These are phyloP conservation scores for Cyclospora cayetanensis DNA, from an alignment of 169 alveolate species.

Conservation along the genomic window DNA sequence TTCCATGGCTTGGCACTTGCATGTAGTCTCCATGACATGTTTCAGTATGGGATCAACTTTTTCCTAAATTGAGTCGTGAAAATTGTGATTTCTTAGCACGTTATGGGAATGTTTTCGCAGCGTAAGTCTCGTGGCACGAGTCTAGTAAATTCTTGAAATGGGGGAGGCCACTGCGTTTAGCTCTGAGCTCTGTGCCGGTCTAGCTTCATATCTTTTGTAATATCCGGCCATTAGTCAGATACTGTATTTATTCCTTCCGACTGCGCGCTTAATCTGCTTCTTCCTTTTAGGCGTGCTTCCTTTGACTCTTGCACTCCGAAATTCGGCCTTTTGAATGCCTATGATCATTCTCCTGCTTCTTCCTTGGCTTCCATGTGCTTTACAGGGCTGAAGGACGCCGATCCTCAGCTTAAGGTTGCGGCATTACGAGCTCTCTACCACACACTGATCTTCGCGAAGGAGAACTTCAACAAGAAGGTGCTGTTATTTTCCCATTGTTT, in stretches of 20 bases:
- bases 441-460: conserved; percentile 75
- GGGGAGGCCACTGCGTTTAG: no score
- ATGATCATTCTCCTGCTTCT: not conserved
- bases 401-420: conserved; percentile 77
- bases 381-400: conserved; percentile 76
- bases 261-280: not conserved
- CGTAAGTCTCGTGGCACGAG: no score
- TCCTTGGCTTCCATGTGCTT: not conserved
- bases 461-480: conserved; percentile 66
- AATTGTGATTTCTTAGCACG: no score
- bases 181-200: no score
- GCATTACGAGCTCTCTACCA: conserved; percentile 79
- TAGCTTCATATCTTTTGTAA: no score
- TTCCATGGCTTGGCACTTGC: not conserved
- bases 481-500: not conserved
- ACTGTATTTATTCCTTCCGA: not conserved
- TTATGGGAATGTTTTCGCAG: no score
- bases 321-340: not conserved
- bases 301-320: not conserved
- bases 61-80: no score
- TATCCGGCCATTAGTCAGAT: no score
- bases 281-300: not conserved
- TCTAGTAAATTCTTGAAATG: no score
- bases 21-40: not conserved
- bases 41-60: no score